Evolutionary conservation across 23 red algal species (phyloP).

Genomic region (Cyanidioschyzon merolae): DNA sequence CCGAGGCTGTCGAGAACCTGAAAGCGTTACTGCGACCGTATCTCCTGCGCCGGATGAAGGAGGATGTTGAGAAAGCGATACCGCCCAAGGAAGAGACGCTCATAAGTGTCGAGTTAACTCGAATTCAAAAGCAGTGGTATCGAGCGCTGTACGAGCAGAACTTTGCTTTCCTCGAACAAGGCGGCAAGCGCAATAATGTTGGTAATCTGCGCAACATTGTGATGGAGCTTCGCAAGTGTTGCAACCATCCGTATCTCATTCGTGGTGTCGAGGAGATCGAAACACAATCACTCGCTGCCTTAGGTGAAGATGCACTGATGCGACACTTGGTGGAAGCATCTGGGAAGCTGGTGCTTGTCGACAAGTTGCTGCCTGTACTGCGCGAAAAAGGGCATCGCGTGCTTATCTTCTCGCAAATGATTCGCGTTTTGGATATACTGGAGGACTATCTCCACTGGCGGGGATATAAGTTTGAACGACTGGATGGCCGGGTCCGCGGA

Average conservation of each 20-base stretch:
- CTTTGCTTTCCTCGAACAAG: slow-evolving; percentile 41
- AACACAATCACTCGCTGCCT: slow-evolving; percentile 6
- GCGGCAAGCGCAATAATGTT: slow-evolving; percentile 25
- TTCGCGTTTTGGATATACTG: slow-evolving; percentile 51
- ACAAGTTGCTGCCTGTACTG: slow-evolving; percentile 57
- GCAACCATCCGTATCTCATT: slow-evolving; percentile 56
- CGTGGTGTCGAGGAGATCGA: slow-evolving; percentile 49
- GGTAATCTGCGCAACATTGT: slow-evolving; percentile 64
- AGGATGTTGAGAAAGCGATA: slow-evolving; percentile 51
- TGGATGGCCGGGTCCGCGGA: slow-evolving; percentile 52
- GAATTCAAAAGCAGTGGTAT: slow-evolving; percentile 66
- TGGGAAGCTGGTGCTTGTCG: slow-evolving; percentile 63
- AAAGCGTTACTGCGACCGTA: slow-evolving; percentile 38
- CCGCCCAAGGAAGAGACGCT: slow-evolving; percentile 67
- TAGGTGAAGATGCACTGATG: slow-evolving; percentile 21
- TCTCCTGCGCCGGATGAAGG: slow-evolving; percentile 44
- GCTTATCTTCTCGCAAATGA: slow-evolving; percentile 68
- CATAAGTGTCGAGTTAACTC: slow-evolving; percentile 42
- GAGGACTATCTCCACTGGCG: slow-evolving; percentile 51
- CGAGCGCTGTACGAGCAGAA: slow-evolving; percentile 45
- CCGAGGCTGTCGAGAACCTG: slow-evolving; percentile 36
- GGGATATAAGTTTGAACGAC: slow-evolving; percentile 33
- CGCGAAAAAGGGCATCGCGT: slow-evolving; percentile 34
- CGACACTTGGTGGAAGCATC: slow-evolving; percentile 42
- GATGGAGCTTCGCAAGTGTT: slow-evolving; percentile 63